Evolutionary conservation across 2,329 filamentous ascomycete genomes (phyloP).

Genomic region (Aureobasidium leucospermi): DNA sequence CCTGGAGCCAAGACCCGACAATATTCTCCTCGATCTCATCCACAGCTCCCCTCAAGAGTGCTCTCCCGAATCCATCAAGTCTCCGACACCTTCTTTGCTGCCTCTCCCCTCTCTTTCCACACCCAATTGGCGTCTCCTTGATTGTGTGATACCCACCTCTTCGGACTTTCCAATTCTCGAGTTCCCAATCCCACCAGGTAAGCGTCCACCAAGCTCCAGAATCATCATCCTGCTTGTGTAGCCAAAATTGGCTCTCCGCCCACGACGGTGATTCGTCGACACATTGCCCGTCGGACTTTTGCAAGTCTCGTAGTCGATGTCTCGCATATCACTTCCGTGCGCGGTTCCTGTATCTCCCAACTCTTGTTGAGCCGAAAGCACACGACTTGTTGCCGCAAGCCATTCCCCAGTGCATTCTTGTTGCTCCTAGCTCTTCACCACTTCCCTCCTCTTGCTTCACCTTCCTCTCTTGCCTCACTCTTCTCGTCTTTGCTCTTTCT

Average conservation of each 20-base stretch:
- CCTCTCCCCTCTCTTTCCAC: background rate
- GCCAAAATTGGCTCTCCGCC: conserved; percentile 10
- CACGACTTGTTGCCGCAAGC: conserved; percentile 10
- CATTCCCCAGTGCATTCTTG: conserved; percentile 5
- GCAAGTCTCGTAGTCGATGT: conserved; percentile 4
- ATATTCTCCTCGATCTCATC: conserved; percentile 13
- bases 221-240: background rate
- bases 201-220: conserved; percentile 6
- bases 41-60: conserved; percentile 9
- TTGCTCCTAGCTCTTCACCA: conserved; percentile 13
- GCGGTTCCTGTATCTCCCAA: conserved; percentile 8
- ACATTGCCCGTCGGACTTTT: conserved; percentile 12
- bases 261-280: conserved; percentile 7
- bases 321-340: conserved; percentile 11
- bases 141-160: conserved; percentile 12
- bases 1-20: conserved; percentile 12
- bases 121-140: conserved; percentile 8
- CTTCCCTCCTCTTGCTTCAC: conserved; percentile 6
- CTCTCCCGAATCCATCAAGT: conserved; percentile 9
- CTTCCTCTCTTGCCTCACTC: background rate
- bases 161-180: conserved; percentile 6
- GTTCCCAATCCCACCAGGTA: conserved; percentile 1
- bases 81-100: conserved; percentile 3
- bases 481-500: conserved; percentile 6
- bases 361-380: conserved; percentile 14